Evolutionary conservation across 768 basidiomycete species (phyloP), one percentile per base, ranked within the genome.

Genomic region (Tulasnella sp.): DNA sequence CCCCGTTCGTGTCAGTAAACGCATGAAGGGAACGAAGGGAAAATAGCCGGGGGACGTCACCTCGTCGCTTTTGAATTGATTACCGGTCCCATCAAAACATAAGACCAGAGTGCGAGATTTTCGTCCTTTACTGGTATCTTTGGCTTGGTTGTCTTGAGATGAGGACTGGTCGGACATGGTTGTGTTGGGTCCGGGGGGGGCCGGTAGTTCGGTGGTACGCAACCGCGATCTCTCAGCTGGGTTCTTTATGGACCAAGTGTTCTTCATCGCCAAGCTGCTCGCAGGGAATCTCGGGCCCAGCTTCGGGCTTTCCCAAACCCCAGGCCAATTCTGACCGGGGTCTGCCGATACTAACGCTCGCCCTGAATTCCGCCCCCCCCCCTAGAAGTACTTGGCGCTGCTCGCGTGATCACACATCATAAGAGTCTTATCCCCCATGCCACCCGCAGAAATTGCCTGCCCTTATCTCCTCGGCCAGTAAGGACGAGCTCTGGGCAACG

Each of bases 81-180:
- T 77, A 18, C 72, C 73, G 0, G 82, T 82, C 8, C 82, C 82
- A 58, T 82, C 82, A 54, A 82, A 82, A 72, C 82, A 82, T 28
- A 82, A 75, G 14, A 82, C 58, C 40, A 82, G 69, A 16, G 75
- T 82, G 1, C 77, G 73, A 22, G 11, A 1, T 31, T 31, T 50
- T 50, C 48, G 48, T 37, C 37, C 37, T 37, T 37, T 37, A 37
- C 37, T 37, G 37, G 37, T 37, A 37, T 6, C 37, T 37, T 37
- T 37, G 37, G 37, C 6, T 37, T 37, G 37, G 37, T 37, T 37
- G 6, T 37, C 37, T 37, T 37, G 37, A 37, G 37, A 37, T 6
- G 37, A 6, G 2, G 37, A 37, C 37, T 37, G 37, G 37, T 37
- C 37, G 2, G 37, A 37, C 37, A 37, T 37, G 37, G n/a, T 37